phyloP scores from a whole-genome alignment of 371 early-diverging fungal species.

The Catenaria anguillulae region DNA sequence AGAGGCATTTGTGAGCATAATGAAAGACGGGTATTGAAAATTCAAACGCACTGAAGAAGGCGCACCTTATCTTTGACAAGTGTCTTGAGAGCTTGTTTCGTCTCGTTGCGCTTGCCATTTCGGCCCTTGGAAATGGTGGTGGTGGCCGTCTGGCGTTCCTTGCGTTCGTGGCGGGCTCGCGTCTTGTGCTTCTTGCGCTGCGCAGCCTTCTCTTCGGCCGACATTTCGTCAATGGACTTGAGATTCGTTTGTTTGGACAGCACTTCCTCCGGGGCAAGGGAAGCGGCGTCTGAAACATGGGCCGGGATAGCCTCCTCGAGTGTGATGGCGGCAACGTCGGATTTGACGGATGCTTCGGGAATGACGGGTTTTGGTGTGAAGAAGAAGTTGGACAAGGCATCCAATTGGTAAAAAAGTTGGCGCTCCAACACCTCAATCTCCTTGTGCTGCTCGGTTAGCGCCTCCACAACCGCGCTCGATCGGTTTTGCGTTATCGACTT shows the following conservation, averaged over 20 bases:
- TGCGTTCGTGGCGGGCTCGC: neutral
- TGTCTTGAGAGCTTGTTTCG: neutral
- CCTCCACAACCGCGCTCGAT: slow-evolving; percentile 17
- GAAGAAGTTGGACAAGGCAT: slow-evolving; percentile 84
- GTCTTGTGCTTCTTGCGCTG: neutral
- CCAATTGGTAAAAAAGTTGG: slow-evolving; percentile 59
- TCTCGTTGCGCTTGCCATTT: neutral
- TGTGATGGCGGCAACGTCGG: slow-evolving; percentile 70
- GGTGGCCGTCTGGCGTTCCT: neutral
- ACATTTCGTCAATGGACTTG: neutral
- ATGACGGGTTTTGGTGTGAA: slow-evolving; percentile 56
- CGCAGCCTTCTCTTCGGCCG: neutral
- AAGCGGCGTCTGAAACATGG: slow-evolving; percentile 60
- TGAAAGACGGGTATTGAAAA: no score
- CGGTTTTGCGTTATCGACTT: slow-evolving; percentile 21
- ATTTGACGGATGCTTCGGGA: slow-evolving; percentile 53
- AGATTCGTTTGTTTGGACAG: slow-evolving; percentile 44
- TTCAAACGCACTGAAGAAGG: neutral
- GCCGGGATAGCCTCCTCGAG: slow-evolving; percentile 93
- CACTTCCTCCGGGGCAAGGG: slow-evolving; percentile 83
- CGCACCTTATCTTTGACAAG: neutral
- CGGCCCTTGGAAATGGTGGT: neutral
- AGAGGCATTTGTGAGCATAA: no score
- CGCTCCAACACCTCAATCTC: slow-evolving; percentile 61
- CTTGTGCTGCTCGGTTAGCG: slow-evolving; percentile 52